Evolutionary conservation across 2,329 filamentous ascomycete genomes (phyloP), one percentile per base, ranked within the genome.

Genomic region (Graphilbum sp.): DNA sequence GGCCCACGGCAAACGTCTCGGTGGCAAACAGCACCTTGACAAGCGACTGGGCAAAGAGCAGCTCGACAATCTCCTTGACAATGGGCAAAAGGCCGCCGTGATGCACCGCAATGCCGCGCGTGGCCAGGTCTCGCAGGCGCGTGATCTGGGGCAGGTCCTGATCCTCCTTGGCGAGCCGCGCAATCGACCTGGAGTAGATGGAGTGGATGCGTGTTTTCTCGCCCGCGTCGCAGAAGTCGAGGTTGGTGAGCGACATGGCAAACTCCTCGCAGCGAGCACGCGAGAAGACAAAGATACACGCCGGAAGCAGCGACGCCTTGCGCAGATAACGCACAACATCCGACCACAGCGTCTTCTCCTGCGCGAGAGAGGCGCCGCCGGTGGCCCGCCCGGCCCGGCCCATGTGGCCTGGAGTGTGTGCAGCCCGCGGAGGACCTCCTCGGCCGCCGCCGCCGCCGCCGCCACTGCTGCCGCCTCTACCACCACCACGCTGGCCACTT

Each of bases 151-250:
- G 90, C n/a, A 98, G 65, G 2, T 75, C 63, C 38, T 90, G 69
- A 53, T 98, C 90, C 53, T 96, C 90, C 1, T 80, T 79, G 52
- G 92, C 94, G 38, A 98, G 62, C 37, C 90, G 74, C 21, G 88
- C 86, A 41, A 98, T 74, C 0, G 90, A 96, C 55, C 85, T 92
- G 56, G 96, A 86, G 47, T 98, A 86, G 27, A 86, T 88, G 82
- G 96, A 95, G 54, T 98, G 88, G 41, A 93, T 92, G 34, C 84
- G 79, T 49, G 90, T 98, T 68, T 95, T 96, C 60, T 98, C 90
- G 3, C 78, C 71, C 1, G 87, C 85, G 6, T 81, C 95, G 54
- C 82, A 92, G 52, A 93, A 96, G 52, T 98, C 90, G 47, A 94
- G 79, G 52, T 95, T 96, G 44, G 83, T 88, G 18, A 98, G 66